phyloP scores from a whole-genome alignment of 2,329 filamentous ascomycete species.

The Triangularia setosa region DNA sequence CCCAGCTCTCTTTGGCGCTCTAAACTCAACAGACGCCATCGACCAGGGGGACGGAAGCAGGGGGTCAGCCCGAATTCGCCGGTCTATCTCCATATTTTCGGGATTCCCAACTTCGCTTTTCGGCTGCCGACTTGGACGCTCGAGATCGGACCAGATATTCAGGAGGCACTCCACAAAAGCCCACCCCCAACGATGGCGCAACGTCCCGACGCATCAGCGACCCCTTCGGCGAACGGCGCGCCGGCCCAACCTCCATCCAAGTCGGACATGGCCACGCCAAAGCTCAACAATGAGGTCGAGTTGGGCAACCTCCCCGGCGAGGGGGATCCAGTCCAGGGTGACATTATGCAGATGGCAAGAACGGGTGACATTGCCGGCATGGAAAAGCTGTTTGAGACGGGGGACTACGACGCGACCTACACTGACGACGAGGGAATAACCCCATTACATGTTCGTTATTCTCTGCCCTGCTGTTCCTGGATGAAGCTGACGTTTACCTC shows the following conservation, averaged over 20 bases:
- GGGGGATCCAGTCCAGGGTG: conserved; percentile 54
- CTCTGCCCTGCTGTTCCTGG: neutral
- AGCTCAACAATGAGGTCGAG: conserved; percentile 55
- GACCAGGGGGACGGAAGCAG: neutral
- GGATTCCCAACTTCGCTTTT: neutral
- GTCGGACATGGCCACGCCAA: conserved; percentile 32
- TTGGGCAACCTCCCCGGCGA: conserved; percentile 47
- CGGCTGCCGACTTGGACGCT: neutral
- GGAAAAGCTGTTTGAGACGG: conserved; percentile 82
- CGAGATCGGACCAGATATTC: neutral
- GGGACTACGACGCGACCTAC: conserved; percentile 77
- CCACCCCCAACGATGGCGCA: conserved; percentile 39
- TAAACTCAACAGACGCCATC: neutral
- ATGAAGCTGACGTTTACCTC: neutral
- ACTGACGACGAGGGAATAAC: conserved; percentile 91
- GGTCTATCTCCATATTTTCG: neutral
- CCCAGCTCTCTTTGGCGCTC: neutral
- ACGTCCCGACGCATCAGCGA: conserved; percentile 37
- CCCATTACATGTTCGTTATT: conserved; percentile 73
- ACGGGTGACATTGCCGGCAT: conserved; percentile 82
- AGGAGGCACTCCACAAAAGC: neutral
- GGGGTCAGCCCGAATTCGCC: neutral
- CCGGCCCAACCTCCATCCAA: conserved; percentile 56
- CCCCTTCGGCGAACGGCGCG: conserved; percentile 38
- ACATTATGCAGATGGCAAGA: conserved; percentile 94